Percentiles rank a stretch among this genome's conserved stretches.
phyloP scores from a whole-genome alignment of 768 basidiomycete genomes.

The Calocera cornea region DNA sequence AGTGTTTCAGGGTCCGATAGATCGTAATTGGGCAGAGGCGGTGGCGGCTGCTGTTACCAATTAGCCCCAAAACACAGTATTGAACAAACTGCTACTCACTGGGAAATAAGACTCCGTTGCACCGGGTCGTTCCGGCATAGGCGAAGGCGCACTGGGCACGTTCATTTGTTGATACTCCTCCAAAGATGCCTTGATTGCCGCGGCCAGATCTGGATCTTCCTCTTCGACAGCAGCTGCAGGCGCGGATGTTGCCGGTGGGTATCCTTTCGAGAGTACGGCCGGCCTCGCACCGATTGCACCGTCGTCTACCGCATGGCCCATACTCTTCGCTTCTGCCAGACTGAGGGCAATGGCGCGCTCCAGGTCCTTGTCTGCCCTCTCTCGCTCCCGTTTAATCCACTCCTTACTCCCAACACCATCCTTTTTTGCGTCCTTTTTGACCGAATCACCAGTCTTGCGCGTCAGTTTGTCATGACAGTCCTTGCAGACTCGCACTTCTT shows the following conservation, averaged over 20 bases:
- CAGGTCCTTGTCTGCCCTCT: slow-evolving; percentile 39
- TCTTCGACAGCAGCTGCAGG: slow-evolving; percentile 42
- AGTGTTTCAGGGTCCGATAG: slow-evolving; percentile 71
- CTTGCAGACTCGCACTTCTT: slow-evolving; percentile 90
- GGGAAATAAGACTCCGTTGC: slow-evolving; percentile 38
- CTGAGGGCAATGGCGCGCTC: slow-evolving; percentile 89
- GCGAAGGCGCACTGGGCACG: slow-evolving; percentile 37
- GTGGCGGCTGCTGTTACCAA: slow-evolving; percentile 17
- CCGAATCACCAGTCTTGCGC: slow-evolving; percentile 41
- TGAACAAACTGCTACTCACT: background rate
- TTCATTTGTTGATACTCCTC: slow-evolving; percentile 38
- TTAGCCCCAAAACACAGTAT: background rate
- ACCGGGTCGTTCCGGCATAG: slow-evolving; percentile 64
- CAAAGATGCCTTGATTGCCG: slow-evolving; percentile 91
- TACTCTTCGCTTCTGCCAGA: slow-evolving; percentile 50
- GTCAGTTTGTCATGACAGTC: slow-evolving; percentile 67
- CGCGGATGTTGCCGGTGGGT: slow-evolving; percentile 29
- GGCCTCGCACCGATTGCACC: slow-evolving; percentile 52
- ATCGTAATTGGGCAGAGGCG: slow-evolving; percentile 62
- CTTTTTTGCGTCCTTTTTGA: slow-evolving; percentile 20
- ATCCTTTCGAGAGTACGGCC: slow-evolving; percentile 37
- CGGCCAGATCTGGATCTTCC: slow-evolving; percentile 79
- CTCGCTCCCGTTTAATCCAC: slow-evolving; percentile 40
- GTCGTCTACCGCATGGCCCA: slow-evolving; percentile 31
- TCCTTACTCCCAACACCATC: slow-evolving; percentile 38